These are phyloP conservation scores for Senecio squalidus DNA, from an alignment of 140 eudicot species.

Conservation along the genomic window DNA sequence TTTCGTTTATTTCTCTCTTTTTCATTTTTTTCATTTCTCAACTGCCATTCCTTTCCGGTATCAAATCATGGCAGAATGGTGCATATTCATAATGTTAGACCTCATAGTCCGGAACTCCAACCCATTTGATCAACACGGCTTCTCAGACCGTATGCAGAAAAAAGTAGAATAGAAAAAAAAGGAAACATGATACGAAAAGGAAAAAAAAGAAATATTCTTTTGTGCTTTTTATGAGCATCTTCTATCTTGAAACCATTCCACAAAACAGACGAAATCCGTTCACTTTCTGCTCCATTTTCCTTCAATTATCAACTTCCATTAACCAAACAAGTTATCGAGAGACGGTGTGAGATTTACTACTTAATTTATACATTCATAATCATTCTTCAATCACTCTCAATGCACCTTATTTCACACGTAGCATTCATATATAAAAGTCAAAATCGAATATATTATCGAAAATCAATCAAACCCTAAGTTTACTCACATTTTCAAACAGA, in stretches of 20 bases:
- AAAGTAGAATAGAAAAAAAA: conserved; percentile 8
- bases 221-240: conserved; percentile 6
- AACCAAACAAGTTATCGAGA: background rate
- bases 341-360: too few species aligned
- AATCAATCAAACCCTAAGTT: background rate
- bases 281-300: conserved; percentile 8
- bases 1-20: background rate
- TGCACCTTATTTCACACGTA: conserved; percentile 12
- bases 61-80: background rate
- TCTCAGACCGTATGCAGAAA: conserved; percentile 8
- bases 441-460: too few species aligned
- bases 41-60: background rate
- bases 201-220: conserved; percentile 14
- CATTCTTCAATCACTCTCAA: conserved; percentile 1
- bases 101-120: background rate
- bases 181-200: background rate
- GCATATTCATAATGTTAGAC: background rate
- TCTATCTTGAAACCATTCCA: conserved; percentile 8
- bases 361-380: background rate
- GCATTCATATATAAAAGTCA: conserved; percentile 15
- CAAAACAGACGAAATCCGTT: conserved; percentile 8
- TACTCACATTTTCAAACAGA: background rate
- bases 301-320: conserved; percentile 11
- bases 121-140: background rate
- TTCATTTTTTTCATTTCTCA: background rate